phyloP scores from a whole-genome alignment of 805 yeast genomes.

The Cyberlindnera meyerae region DNA sequence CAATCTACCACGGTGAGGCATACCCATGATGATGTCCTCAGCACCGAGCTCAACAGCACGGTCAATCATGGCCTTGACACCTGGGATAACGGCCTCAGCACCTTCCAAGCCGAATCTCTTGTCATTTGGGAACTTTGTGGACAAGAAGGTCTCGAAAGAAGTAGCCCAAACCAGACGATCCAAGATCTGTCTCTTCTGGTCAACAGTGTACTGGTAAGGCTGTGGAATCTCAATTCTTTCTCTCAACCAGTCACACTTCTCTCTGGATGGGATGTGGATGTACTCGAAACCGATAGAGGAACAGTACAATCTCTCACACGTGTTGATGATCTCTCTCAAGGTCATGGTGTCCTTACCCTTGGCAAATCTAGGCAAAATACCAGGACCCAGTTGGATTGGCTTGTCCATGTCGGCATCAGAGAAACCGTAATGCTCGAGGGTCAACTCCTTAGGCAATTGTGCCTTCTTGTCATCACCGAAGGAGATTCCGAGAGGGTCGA shows the following conservation, averaged over 20 bases:
- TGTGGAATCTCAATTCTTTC: conserved; percentile 90
- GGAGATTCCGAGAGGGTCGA: conserved; percentile 91
- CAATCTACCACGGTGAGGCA: conserved; percentile 99
- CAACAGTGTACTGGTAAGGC: conserved; percentile 77
- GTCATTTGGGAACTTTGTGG: conserved; percentile 96
- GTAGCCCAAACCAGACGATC: conserved; percentile 97
- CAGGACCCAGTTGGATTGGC: conserved; percentile 91
- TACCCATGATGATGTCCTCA: conserved; percentile 95
- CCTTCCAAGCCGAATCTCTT: conserved; percentile 99
- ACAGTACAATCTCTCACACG: conserved; percentile 84
- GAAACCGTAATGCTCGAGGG: conserved; percentile 89
- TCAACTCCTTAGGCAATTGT: conserved; percentile 75
- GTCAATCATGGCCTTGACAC: conserved; percentile 93
- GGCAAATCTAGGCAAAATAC: conserved; percentile 90
- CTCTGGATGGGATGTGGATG: conserved; percentile 93
- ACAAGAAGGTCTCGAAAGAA: conserved; percentile 85
- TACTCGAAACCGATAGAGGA: conserved; percentile 89
- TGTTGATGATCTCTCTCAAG: conserved; percentile 69
- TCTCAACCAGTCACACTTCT: conserved; percentile 97
- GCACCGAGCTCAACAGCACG: conserved; percentile 88
- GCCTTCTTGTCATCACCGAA: conserved; percentile 61
- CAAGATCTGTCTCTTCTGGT: conserved; percentile 91
- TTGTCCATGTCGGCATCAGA: conserved; percentile 78
- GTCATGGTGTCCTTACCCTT: conserved; percentile 57
- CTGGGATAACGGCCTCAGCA: conserved; percentile 94